These are phyloP conservation scores for Astragalus membranaceus DNA, from an alignment of 306 rosid genomes.

Conservation along the genomic window DNA sequence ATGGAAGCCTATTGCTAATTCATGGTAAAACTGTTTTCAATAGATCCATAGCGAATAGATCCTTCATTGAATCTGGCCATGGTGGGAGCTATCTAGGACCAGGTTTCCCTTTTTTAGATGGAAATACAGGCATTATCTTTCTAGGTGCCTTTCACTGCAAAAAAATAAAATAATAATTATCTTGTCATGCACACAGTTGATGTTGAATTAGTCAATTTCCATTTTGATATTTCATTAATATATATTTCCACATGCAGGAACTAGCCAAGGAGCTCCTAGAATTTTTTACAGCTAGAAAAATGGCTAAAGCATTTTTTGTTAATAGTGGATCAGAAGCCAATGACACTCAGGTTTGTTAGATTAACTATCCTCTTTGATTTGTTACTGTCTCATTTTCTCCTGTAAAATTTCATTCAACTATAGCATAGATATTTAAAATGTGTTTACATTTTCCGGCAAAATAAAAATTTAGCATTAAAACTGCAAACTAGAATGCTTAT, in stretches of 20 bases:
- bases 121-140: background rate
- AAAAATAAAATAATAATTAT: background rate
- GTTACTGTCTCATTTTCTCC: constrained; percentile 10
- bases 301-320: constrained; percentile 85
- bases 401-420: background rate
- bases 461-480: background rate
- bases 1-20: background rate
- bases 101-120: background rate
- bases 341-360: constrained; percentile 75
- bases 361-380: constrained; percentile 15
- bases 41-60: background rate
- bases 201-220: background rate
- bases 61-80: background rate
- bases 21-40: background rate
- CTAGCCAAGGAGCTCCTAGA: constrained; percentile 81
- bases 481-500: background rate
- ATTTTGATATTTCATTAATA: constrained; percentile 6
- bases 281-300: constrained; percentile 65
- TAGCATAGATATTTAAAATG: background rate
- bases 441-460: background rate
- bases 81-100: background rate
- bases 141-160: background rate
- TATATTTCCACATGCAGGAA: constrained; percentile 48
- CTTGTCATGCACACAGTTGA: constrained; percentile 4
- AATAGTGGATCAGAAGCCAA: constrained; percentile 98